Base-by-base conservation (phyloP, 2,329 filamentous ascomycete genomes). In the Xylariomycetidae sp. region DNA sequence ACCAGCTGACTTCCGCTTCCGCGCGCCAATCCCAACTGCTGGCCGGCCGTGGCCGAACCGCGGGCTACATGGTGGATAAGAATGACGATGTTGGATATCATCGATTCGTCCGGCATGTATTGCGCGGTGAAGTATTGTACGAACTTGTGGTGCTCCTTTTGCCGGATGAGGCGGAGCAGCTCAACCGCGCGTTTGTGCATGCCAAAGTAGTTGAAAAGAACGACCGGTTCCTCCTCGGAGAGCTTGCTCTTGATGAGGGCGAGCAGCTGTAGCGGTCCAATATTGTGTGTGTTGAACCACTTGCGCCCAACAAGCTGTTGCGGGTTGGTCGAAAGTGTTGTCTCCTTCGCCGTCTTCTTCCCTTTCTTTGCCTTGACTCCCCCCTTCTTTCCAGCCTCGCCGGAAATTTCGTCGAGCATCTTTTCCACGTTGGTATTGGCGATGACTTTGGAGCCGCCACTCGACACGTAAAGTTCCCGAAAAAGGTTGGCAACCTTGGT, bases 131-230 rank as follows among this genome's bases (percentile, higher is more conserved):
- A 51, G 36, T 50, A 55, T 31, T 54, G 48, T 8, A 48, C 42
- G 39, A 52, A 53, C 26, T 48, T 52, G 3, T 46, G 40, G 37
- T 54, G 45, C 33, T 54, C 48, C 20, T 53, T 55, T 3, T 28
- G 42, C 27, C 27, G 18, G 34, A 56, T 54, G 5, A 44, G 34
- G 30, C 49, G 43, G 1, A 54, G 42, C 12, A 56, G 20, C 27
- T 56, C 46, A 3, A 56, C 6, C 16, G 39, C 48, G 36, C 46
- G 49, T 32, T 47, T 49, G 25, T 55, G 48, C 50, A 56, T 54
- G 31, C 48, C 50, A 23, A 55, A 53, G 34, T 55, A 56, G 36
- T 56, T 54, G 38, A 33, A 55, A 14, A 50, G 8, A 4, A 55
- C 32, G 2, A 49, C 3, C 13, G 53, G 51, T 42, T 55, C 50